These are phyloP conservation scores for Isatis lusitanica DNA, from an alignment of 441 rosid species.

Conservation along the genomic window DNA sequence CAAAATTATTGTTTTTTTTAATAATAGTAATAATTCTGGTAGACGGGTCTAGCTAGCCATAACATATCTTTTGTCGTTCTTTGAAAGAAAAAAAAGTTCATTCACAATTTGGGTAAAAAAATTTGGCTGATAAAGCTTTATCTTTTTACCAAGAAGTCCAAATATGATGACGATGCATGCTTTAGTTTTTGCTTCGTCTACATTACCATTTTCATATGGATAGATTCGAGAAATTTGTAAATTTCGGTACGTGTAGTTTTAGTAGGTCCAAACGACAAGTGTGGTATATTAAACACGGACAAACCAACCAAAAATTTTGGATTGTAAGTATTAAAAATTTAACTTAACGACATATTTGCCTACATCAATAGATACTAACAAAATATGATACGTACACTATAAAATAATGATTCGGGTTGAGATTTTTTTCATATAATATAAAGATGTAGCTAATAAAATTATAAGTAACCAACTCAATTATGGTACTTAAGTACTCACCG, in stretches of 20 bases:
- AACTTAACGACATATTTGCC: conserved; percentile 32
- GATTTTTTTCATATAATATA: background rate
- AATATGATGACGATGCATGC: conserved; percentile 7
- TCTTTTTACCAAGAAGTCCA: background rate
- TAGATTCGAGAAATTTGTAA: background rate
- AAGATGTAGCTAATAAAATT: background rate
- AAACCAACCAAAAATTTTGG: conserved; percentile 7
- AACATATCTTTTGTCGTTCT: background rate
- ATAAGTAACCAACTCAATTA: background rate
- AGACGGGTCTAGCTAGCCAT: background rate
- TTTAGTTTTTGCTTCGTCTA: background rate
- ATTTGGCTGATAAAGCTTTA: background rate
- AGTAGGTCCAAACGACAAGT: conserved; percentile 21
- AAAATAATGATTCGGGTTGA: conserved; percentile 1
- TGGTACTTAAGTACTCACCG: background rate
- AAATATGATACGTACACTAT: conserved; percentile 6
- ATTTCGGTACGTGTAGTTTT: background rate
- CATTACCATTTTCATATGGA: background rate
- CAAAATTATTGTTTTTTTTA: background rate
- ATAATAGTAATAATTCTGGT: background rate
- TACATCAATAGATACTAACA: background rate
- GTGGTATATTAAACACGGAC: conserved; percentile 15
- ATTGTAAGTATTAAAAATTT: conserved; percentile 12
- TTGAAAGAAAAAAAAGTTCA: background rate
- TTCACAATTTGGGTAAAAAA: background rate